Evolutionary conservation across 169 alveolate species (phyloP).

Genomic region (Sarcocystis neurona): DNA sequence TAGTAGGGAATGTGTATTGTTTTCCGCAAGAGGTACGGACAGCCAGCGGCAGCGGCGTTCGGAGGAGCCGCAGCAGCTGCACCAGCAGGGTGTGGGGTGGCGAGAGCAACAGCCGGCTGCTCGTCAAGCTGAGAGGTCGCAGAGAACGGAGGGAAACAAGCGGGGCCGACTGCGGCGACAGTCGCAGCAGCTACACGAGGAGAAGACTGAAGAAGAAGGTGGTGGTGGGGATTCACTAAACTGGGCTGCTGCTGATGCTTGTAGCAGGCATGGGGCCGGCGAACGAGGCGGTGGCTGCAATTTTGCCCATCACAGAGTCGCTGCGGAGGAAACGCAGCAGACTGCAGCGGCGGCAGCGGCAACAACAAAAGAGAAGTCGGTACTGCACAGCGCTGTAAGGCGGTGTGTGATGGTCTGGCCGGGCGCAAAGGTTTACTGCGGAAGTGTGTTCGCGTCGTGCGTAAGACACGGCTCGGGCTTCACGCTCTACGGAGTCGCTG

Average conservation of each 20-base stretch:
- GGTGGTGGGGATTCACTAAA: not conserved
- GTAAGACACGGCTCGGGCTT: constrained; percentile 54
- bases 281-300: not conserved
- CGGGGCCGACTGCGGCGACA: constrained; percentile 40
- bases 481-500: constrained; percentile 41
- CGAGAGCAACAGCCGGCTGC: constrained; percentile 36
- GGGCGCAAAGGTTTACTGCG: constrained; percentile 38
- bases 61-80: constrained; percentile 25
- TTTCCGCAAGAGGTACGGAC: not conserved
- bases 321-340: not conserved
- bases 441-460: constrained; percentile 44
- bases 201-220: not conserved
- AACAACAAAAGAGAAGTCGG: not conserved
- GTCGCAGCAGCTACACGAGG: constrained; percentile 42
- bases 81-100: constrained; percentile 44
- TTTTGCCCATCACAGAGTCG: not conserved
- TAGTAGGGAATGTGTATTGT: not conserved
- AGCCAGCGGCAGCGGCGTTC: not conserved
- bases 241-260: not conserved
- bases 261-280: not conserved
- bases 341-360: not conserved
- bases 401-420: constrained; percentile 22
- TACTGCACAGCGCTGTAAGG: not conserved
- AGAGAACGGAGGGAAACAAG: constrained; percentile 13
- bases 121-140: constrained; percentile 28